Evolutionary conservation across 2,329 filamentous ascomycete genomes (phyloP).

Genomic region (Aschersonia sp.): DNA sequence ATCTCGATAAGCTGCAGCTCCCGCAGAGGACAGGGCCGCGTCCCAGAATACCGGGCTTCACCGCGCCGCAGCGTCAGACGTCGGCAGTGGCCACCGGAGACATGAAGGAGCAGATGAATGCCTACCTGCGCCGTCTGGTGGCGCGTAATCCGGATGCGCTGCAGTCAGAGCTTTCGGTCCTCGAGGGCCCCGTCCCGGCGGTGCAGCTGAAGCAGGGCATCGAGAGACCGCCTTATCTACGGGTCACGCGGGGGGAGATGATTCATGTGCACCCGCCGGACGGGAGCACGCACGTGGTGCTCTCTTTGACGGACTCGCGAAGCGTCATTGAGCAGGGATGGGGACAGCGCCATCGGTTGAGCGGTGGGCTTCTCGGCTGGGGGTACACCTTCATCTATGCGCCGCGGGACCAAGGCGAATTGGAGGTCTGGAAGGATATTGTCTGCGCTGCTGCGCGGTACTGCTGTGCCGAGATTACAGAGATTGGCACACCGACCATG

Average conservation of each 20-base stretch:
- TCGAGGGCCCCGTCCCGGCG: slow-evolving; percentile 8
- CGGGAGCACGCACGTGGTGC: slow-evolving; percentile 20
- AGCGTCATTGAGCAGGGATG: slow-evolving; percentile 18
- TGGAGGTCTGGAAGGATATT: slow-evolving; percentile 6
- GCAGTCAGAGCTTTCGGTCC: slow-evolving; percentile 4
- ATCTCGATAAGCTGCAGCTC: slow-evolving; percentile 1
- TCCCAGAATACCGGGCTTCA: slow-evolving; percentile 5
- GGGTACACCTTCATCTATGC: slow-evolving; percentile 9
- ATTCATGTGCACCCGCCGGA: slow-evolving; percentile 21
- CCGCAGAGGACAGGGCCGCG: slow-evolving; percentile 3
- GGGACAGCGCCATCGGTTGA: slow-evolving; percentile 22
- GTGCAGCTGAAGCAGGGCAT: slow-evolving; percentile 5
- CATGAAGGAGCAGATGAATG: slow-evolving; percentile 6
- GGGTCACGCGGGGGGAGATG: slow-evolving; percentile 13
- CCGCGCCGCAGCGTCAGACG: slow-evolving; percentile 8
- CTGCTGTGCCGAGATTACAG: slow-evolving; percentile 3
- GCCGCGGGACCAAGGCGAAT: slow-evolving; percentile 6
- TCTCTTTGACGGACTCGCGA: slow-evolving; percentile 21
- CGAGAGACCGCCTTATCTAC: slow-evolving; percentile 1
- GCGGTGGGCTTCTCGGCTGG: slow-evolving; percentile 6
- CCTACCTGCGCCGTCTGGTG: slow-evolving; percentile 4
- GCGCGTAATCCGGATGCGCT: slow-evolving; percentile 3
- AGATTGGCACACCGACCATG: neutral
- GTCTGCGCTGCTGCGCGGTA: slow-evolving; percentile 6
- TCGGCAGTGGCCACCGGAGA: slow-evolving; percentile 2